Evolutionary conservation across 164 flowering plant genomes (phyloP).

Genomic region (Cinnamomum micranthum): DNA sequence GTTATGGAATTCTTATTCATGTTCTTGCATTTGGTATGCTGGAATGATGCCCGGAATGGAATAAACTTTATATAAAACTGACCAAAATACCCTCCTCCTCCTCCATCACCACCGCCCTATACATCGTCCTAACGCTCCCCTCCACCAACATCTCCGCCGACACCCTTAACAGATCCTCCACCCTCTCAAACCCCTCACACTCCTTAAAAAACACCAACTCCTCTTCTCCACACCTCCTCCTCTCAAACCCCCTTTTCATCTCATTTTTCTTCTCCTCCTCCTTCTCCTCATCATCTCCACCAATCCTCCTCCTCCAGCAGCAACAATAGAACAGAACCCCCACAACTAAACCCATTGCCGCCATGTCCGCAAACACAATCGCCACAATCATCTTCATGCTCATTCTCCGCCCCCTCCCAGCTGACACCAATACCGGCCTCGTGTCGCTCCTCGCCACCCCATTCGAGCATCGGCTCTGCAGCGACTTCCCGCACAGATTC

Average conservation of each 20-base stretch:
- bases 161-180: conserved; percentile 43
- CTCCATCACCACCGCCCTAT: conserved; percentile 44
- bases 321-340: conserved; percentile 19
- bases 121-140: conserved; percentile 49
- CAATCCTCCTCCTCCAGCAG: not conserved
- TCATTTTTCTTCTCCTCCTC: not conserved
- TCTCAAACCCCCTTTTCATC: not conserved
- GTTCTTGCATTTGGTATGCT: too few relatives aligned
- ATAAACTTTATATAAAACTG: too few relatives aligned
- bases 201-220: conserved; percentile 35
- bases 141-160: conserved; percentile 59
- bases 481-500: conserved; percentile 40
- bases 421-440: conserved; percentile 6
- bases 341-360: conserved; percentile 6
- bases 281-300: not conserved
- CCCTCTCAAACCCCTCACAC: conserved; percentile 23
- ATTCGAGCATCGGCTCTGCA: conserved; percentile 19
- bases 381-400: conserved; percentile 7
- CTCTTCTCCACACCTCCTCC: conserved; percentile 8
- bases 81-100: conserved; percentile 19
- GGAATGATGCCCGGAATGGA: too few relatives aligned
- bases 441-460: conserved; percentile 10
- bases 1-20: too few relatives aligned
- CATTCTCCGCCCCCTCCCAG: conserved; percentile 6
- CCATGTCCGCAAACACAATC: conserved; percentile 15